Percentiles rank a stretch among this genome's conserved stretches.
Conservation (phyloP, 1,139 yeast genomes). For the Saccharomyces hybrid region DNA sequence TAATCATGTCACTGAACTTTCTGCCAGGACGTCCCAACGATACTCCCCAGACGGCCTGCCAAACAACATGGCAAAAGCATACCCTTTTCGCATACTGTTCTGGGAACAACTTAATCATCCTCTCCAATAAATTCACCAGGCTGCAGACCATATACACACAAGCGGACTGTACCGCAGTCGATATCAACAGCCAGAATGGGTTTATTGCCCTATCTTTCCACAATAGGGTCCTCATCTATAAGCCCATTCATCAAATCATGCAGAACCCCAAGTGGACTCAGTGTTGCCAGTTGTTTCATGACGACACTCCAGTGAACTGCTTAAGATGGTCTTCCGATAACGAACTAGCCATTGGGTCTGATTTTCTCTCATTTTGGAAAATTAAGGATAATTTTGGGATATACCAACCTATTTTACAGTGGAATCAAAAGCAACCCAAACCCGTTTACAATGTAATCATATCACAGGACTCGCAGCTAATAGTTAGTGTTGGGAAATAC, state of each 20-base stretch:
- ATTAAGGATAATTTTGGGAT: slow-evolving; percentile 43
- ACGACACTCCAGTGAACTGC: slow-evolving; percentile 39
- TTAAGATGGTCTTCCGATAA: slow-evolving; percentile 60
- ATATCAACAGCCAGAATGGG: slow-evolving; percentile 54
- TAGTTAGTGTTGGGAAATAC: slow-evolving; percentile 55
- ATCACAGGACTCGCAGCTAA: slow-evolving; percentile 57
- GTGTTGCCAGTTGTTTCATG: slow-evolving; percentile 34
- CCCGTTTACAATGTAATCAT: slow-evolving; percentile 49
- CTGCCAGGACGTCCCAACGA: slow-evolving; percentile 81
- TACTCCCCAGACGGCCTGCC: slow-evolving; percentile 48
- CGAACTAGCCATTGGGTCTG: slow-evolving; percentile 59
- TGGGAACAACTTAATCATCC: slow-evolving; percentile 74
- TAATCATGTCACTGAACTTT: slow-evolving; percentile 54
- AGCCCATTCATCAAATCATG: slow-evolving; percentile 37
- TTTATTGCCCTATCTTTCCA: slow-evolving; percentile 37
- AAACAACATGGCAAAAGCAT: slow-evolving; percentile 60
- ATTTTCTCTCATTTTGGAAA: slow-evolving; percentile 47
- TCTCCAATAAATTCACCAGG: slow-evolving; percentile 43
- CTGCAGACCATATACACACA: slow-evolving; percentile 73
- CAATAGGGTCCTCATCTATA: slow-evolving; percentile 31
- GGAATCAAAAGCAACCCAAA: slow-evolving; percentile 50
- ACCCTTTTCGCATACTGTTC: slow-evolving; percentile 72
- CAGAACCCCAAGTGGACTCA: slow-evolving; percentile 44
- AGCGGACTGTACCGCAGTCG: slow-evolving; percentile 58
- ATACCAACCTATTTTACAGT: slow-evolving; percentile 36